phyloP scores from a whole-genome alignment of 2,329 filamentous ascomycete genomes.

The Dactylellina leptospora region DNA sequence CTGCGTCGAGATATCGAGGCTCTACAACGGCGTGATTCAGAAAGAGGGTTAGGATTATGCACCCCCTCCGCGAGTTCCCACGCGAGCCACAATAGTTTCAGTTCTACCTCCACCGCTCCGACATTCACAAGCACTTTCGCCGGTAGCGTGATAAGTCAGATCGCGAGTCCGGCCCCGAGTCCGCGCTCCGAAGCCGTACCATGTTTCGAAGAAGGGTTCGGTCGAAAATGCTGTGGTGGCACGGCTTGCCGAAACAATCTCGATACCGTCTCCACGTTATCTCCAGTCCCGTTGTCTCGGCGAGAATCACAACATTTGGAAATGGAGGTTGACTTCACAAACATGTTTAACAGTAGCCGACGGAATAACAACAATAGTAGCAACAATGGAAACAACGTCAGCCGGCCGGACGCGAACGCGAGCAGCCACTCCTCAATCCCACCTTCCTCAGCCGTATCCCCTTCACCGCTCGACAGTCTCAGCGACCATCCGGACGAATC shows the following conservation, averaged over 20 bases:
- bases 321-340: constrained; percentile 78
- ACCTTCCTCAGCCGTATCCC: constrained; percentile 65
- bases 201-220: constrained; percentile 50
- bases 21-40: constrained; percentile 39
- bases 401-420: neutral
- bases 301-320: constrained; percentile 56
- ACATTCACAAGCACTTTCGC: constrained; percentile 39
- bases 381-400: constrained; percentile 1
- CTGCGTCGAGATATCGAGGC: constrained; percentile 49
- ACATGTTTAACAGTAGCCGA: constrained; percentile 46
- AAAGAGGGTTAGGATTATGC: constrained; percentile 21
- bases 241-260: constrained; percentile 37
- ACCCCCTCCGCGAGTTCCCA: constrained; percentile 8
- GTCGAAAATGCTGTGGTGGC: constrained; percentile 48
- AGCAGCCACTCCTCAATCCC: neutral
- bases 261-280: constrained; percentile 44
- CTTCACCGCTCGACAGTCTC: constrained; percentile 61
- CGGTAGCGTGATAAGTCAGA: constrained; percentile 46
- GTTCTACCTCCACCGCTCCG: constrained; percentile 41
- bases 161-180: constrained; percentile 56
- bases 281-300: constrained; percentile 28
- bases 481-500: constrained; percentile 67
- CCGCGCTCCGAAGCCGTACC: constrained; percentile 44
- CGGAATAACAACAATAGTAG: constrained; percentile 26
- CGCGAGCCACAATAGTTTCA: constrained; percentile 36